phyloP scores from a whole-genome alignment of 2,329 filamentous ascomycete genomes.

The Epichloe gansuensis region DNA sequence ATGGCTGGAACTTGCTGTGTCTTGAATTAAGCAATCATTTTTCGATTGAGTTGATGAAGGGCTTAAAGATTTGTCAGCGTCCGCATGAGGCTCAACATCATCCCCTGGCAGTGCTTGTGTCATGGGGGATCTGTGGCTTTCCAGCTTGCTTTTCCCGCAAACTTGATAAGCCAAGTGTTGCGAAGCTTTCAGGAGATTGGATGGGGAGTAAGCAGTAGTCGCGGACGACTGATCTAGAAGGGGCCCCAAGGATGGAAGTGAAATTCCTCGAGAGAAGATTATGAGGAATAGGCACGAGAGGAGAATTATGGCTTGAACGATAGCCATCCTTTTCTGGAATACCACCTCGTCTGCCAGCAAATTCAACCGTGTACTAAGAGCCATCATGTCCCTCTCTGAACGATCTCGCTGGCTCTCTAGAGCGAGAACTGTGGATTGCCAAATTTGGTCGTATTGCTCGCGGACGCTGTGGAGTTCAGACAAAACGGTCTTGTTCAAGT shows the following conservation, averaged over 20 bases:
- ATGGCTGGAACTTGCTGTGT: constrained; percentile 6
- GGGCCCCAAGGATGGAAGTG: constrained; percentile 21
- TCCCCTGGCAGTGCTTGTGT: not conserved
- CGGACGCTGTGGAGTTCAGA: constrained; percentile 67
- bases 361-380: constrained; percentile 67
- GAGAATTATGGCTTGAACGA: constrained; percentile 78
- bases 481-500: constrained; percentile 78
- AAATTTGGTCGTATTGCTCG: constrained; percentile 87
- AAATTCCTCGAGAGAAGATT: constrained; percentile 55
- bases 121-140: not conserved
- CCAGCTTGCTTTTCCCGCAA: not conserved
- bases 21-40: not conserved
- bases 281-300: constrained; percentile 79
- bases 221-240: constrained; percentile 16
- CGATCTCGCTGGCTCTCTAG: constrained; percentile 80
- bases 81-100: not conserved
- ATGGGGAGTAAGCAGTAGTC: constrained; percentile 12
- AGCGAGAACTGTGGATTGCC: constrained; percentile 89
- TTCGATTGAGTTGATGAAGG: not conserved
- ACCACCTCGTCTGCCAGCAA: constrained; percentile 87
- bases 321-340: constrained; percentile 81
- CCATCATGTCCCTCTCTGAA: constrained; percentile 70
- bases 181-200: constrained; percentile 10
- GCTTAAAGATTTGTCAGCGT: not conserved
- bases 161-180: constrained; percentile 4